These are phyloP conservation scores for Fusarium pininemorale DNA, from an alignment of 2,329 filamentous ascomycete species.

Conservation along the genomic window DNA sequence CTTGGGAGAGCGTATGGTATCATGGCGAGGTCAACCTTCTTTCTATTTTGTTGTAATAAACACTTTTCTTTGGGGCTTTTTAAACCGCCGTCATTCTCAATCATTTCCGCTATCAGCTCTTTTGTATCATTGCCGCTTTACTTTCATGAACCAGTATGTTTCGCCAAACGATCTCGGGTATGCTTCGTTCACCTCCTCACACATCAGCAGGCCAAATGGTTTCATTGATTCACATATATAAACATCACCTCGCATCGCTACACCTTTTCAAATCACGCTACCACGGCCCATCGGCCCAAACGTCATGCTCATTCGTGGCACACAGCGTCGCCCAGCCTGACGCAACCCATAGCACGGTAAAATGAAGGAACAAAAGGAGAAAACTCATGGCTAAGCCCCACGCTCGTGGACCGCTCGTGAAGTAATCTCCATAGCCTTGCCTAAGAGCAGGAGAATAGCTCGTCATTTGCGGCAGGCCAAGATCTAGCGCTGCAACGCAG, in stretches of 20 bases:
- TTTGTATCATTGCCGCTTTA: background rate
- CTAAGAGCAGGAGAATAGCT: slow-evolving; percentile 12
- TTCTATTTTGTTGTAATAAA: background rate
- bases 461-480: slow-evolving; percentile 52
- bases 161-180: background rate
- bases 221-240: background rate
- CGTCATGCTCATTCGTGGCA: slow-evolving; percentile 36
- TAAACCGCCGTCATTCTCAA: background rate
- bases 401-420: slow-evolving; percentile 28
- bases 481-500: slow-evolving; percentile 72
- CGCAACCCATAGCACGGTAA: slow-evolving; percentile 48
- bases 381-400: slow-evolving; percentile 46
- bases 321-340: slow-evolving; percentile 49
- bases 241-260: background rate
- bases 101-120: background rate
- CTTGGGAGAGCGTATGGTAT: background rate
- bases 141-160: background rate
- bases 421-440: slow-evolving; percentile 23
- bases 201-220: background rate
- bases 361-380: slow-evolving; percentile 47
- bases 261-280: slow-evolving; percentile 4
- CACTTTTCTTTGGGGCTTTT: background rate
- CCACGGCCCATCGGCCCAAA: slow-evolving; percentile 46
- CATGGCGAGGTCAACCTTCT: background rate
- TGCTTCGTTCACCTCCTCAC: background rate